Evolutionary conservation across 306 rosid species (phyloP).

Genomic region (Fragaria nilgerrensis): DNA sequence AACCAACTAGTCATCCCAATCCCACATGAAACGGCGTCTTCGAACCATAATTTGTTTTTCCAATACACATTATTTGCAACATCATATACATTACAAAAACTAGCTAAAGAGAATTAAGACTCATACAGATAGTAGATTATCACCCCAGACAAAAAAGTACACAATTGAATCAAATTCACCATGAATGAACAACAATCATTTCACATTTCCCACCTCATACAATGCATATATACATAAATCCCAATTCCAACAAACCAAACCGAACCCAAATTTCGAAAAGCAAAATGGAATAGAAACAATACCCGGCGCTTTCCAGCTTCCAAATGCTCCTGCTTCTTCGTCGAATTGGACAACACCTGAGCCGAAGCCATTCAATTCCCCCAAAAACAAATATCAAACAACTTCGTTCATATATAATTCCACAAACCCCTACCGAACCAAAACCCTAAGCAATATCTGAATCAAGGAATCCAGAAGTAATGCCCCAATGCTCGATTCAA

Average conservation of each 20-base stretch:
- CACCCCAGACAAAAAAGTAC: no score
- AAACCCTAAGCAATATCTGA: conserved; percentile 15
- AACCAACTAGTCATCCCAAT: neutral
- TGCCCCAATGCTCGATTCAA: conserved; percentile 16
- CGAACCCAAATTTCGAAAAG: neutral
- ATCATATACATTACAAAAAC: neutral
- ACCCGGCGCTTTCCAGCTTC: conserved; percentile 98
- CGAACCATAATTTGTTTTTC: neutral
- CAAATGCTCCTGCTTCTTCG: conserved; percentile 79
- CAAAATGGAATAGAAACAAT: conserved; percentile 25
- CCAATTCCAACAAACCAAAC: conserved; percentile 12
- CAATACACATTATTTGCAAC: neutral
- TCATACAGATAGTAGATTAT: neutral
- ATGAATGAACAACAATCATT: neutral
- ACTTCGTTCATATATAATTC: conserved; percentile 8
- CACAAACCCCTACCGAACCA: conserved; percentile 19
- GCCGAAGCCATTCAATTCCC: conserved; percentile 75
- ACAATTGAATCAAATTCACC: neutral
- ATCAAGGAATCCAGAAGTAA: conserved; percentile 34
- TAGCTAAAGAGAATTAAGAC: neutral
- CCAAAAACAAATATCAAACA: conserved; percentile 30
- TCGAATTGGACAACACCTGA: conserved; percentile 75
- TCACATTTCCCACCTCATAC: neutral
- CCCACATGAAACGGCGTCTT: neutral
- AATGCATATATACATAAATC: neutral